Evolutionary conservation across 225 moss, liverwort and hornwort species (phyloP), one percentile per base, ranked within the genome.

Genomic region (Asterella californica): DNA sequence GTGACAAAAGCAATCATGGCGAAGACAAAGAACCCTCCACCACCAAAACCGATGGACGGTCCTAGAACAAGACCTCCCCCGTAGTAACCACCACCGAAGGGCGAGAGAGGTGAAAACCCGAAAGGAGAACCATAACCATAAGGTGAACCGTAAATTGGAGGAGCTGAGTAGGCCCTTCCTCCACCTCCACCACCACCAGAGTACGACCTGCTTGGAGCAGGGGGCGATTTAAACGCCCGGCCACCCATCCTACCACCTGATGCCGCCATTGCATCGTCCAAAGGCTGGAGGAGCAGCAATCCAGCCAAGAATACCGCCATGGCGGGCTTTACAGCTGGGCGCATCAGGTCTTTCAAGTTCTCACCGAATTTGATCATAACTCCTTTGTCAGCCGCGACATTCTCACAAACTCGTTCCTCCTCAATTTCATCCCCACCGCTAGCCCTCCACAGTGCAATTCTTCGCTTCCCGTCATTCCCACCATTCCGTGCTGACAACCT

Each of bases 171-270:
- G 4, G 37, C 0, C 65, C 86, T 80, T 15, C 82, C 82, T 12
- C 80, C 84, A 10, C 85, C 86, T 42, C 86, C 86, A 5, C 85
- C 83, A 7, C 80, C 82, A 59, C 81, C 81, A 34, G 86, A 83
- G 81, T 81, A 80, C 4, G 81, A 79, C 36, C 81, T 78, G 36
- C 81, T 79, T 5, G 85, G 81, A 27, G 79, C 54, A 15, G 82
- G 52, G 1, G 79, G 34, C 2, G 83, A 75, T 19, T 33, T 76
- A 63, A 87, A 87, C 19, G 36, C 73, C 48, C 78, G 79, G 1
- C 87, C 87, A 27, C 87, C 87, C 77, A 87, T 67, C 18, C 87
- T 79, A 0, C 87, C 87, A 4, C 84, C 87, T 38, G 85, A 79
- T n/a, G 84, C 87, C n/a, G 84, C 87, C 18, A 84, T 36, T 11